phyloP scores from a whole-genome alignment of 139 green algal genomes.

The Coelastrella sp. region DNA sequence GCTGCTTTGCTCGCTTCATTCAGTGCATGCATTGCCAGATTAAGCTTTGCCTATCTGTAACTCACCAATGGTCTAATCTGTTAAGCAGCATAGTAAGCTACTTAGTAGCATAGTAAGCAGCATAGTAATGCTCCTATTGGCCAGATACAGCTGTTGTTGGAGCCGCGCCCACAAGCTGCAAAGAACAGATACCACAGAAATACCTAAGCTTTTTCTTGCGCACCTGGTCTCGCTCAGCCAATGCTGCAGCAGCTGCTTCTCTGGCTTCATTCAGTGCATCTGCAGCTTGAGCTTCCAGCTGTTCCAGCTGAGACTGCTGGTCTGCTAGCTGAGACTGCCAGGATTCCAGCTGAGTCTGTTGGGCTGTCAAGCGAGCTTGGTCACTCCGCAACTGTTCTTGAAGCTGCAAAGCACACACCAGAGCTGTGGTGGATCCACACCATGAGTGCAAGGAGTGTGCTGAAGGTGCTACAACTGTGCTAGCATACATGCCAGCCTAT shows the following conservation, averaged over 20 bases:
- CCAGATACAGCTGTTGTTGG: no score
- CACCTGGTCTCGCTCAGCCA: conserved; percentile 44
- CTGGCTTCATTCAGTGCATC: conserved; percentile 38
- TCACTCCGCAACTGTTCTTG: conserved; percentile 26
- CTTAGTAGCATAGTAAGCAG: no score
- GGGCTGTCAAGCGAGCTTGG: background rate
- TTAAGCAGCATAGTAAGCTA: no score
- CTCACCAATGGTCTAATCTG: background rate
- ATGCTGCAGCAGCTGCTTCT: conserved; percentile 38
- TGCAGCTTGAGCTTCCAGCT: conserved; percentile 36
- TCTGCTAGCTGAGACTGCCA: conserved; percentile 37
- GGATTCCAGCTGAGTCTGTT: conserved; percentile 12
- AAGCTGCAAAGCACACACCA: background rate
- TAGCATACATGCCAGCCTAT: background rate
- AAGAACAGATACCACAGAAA: background rate
- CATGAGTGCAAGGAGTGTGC: no score
- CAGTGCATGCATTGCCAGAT: no score
- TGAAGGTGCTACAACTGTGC: no score
- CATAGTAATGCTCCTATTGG: background rate
- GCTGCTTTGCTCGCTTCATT: no score
- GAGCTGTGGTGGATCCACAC: no score
- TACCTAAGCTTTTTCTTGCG: background rate
- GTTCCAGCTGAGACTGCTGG: conserved; percentile 36
- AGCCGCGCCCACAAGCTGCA: background rate
- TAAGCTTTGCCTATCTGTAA: background rate